Percentiles rank a stretch among this genome's conserved stretches.
Conservation (phyloP, 352 stramenopile genomes). For the Pythium brassicae region DNA sequence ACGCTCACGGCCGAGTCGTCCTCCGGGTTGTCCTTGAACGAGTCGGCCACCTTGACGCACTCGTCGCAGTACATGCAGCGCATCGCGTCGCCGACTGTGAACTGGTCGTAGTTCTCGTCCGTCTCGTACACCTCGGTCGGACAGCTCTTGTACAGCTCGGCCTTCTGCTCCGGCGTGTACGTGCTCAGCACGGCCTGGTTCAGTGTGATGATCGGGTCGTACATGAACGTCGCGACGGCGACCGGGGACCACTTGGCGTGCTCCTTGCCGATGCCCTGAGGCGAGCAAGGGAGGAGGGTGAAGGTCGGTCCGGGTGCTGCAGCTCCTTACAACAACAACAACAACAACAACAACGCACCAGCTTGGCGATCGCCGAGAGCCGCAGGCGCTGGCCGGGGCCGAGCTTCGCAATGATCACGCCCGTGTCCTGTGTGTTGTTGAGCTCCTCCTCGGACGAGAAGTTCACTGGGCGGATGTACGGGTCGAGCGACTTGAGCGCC, state of each 20-base stretch:
- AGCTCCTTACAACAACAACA: no score
- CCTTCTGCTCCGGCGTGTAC: conserved; percentile 93
- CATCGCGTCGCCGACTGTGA: conserved; percentile 49
- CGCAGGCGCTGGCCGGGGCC: conserved; percentile 92
- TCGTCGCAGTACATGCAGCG: conserved; percentile 92
- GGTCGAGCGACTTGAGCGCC: conserved; percentile 75
- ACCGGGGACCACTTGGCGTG: conserved; percentile 98
- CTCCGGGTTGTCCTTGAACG: conserved; percentile 93
- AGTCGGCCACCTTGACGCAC: conserved; percentile 90
- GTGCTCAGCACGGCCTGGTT: conserved; percentile 91
- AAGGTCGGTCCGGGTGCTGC: no score
- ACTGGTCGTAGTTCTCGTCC: conserved; percentile 87
- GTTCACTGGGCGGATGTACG: conserved; percentile 83
- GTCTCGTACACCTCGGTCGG: conserved; percentile 93
- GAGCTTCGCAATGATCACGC: conserved; percentile 97
- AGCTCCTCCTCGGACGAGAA: conserved; percentile 87
- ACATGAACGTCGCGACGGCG: conserved; percentile 93
- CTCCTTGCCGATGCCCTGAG: conserved; percentile 94
- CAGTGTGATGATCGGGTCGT: conserved; percentile 87
- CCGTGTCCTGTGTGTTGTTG: conserved; percentile 94
- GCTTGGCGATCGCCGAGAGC: conserved; percentile 92
- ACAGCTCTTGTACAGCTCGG: conserved; percentile 94
- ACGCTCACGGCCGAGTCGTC: conserved; percentile 93
- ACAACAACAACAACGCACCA: no score
- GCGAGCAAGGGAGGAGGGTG: neutral